phyloP scores from a whole-genome alignment of 805 yeast species.

The Wickerhamomyces hampshirensis region DNA sequence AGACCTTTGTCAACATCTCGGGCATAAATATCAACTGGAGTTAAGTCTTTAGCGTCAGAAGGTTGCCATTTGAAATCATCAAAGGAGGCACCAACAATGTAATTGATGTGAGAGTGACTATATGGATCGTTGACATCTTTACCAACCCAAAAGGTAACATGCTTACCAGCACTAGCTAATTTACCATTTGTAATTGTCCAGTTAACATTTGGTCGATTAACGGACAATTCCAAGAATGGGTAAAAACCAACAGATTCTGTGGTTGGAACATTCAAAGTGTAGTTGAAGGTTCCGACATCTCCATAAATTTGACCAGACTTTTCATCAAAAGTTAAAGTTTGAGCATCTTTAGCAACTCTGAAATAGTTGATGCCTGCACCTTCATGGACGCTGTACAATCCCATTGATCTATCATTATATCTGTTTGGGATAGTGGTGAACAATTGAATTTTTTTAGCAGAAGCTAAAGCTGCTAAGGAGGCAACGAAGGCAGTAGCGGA shows the following conservation, averaged over 20 bases:
- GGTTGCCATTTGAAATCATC: slow-evolving; percentile 4
- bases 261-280: slow-evolving; percentile 6
- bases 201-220: slow-evolving; percentile 4
- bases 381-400: slow-evolving; percentile 10
- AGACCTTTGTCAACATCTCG: too few species aligned
- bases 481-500: neutral
- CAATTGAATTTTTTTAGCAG: neutral
- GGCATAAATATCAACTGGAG: too few species aligned
- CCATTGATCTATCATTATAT: neutral
- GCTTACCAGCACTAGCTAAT: slow-evolving; percentile 26
- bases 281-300: neutral
- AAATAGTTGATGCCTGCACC: slow-evolving; percentile 13
- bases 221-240: slow-evolving; percentile 15
- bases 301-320: neutral
- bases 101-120: slow-evolving; percentile 28
- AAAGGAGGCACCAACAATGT: slow-evolving; percentile 27
- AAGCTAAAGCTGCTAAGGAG: neutral
- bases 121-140: slow-evolving; percentile 42
- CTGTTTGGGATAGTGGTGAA: neutral
- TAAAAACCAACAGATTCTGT: slow-evolving; percentile 3
- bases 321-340: neutral
- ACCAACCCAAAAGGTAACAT: slow-evolving; percentile 33
- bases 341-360: slow-evolving; percentile 1
- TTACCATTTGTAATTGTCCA: slow-evolving; percentile 17
- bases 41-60: too few species aligned